These are phyloP conservation scores for Gossypium trilobum DNA, from an alignment of 441 rosid species.

Conservation along the genomic window DNA sequence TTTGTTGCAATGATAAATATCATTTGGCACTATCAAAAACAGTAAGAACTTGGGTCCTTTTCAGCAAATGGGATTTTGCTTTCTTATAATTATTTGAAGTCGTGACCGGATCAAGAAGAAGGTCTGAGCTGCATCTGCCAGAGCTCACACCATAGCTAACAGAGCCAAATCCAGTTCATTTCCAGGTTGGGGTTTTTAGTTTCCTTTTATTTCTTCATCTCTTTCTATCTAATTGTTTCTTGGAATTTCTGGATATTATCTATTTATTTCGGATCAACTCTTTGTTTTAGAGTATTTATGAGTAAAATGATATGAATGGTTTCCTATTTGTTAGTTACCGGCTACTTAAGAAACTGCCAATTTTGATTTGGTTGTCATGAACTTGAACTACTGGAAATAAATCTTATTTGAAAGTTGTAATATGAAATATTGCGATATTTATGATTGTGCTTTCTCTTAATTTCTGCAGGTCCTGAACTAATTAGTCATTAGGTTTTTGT, in stretches of 20 bases:
- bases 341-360: background rate
- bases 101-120: slow-evolving; percentile 9
- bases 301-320: background rate
- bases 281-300: background rate
- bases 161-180: slow-evolving; percentile 12
- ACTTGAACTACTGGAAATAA: background rate
- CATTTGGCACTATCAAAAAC: background rate
- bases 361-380: background rate
- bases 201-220: background rate
- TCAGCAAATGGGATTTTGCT: background rate
- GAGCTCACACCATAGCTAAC: slow-evolving; percentile 21
- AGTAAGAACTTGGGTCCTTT: background rate
- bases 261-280: background rate
- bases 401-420: background rate
- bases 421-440: background rate
- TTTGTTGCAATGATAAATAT: background rate
- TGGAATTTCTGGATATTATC: slow-evolving; percentile 13
- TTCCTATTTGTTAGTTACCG: background rate
- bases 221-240: background rate
- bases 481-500: background rate
- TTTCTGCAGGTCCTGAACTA: background rate
- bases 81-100: background rate
- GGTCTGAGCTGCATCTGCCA: slow-evolving; percentile 23
- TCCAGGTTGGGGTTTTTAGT: slow-evolving; percentile 16
- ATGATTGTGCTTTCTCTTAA: background rate